Evolutionary conservation across 192 early-diverging fungal genomes (phyloP).

Genomic region (Podila epigama): DNA sequence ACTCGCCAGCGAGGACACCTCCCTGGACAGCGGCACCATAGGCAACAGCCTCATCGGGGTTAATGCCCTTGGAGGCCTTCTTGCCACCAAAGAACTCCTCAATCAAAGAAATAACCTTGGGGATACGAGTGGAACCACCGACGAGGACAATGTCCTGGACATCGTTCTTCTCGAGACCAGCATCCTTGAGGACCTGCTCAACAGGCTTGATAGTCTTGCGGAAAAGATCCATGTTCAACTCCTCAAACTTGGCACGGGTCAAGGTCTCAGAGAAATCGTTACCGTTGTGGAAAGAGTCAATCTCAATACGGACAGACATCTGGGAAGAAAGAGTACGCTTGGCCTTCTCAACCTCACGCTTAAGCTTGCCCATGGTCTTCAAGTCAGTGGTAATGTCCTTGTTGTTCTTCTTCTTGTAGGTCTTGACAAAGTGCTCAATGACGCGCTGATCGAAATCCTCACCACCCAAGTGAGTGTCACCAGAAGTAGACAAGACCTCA

Average conservation of each 20-base stretch:
- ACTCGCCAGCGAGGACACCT: conserved; percentile 84
- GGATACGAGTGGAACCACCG: conserved; percentile 98
- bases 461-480: conserved; percentile 97
- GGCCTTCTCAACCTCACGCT: conserved; percentile 95
- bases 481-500: conserved; percentile 93
- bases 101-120: conserved; percentile 93
- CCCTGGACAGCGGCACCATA: conserved; percentile 98
- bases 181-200: conserved; percentile 93
- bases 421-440: conserved; percentile 92
- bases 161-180: conserved; percentile 81
- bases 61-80: conserved; percentile 96
- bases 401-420: conserved; percentile 90
- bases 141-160: conserved; percentile 98
- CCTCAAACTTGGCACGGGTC: conserved; percentile 97
- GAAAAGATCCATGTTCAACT: conserved; percentile 93
- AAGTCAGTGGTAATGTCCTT: conserved; percentile 84
- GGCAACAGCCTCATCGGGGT: conserved; percentile 99
- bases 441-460: conserved; percentile 98
- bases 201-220: conserved; percentile 94
- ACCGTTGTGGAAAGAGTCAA: conserved; percentile 90
- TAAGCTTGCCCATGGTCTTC: conserved; percentile 94
- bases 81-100: conserved; percentile 97
- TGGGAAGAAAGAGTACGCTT: conserved; percentile 96
- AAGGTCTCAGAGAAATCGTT: conserved; percentile 92
- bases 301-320: conserved; percentile 91